phyloP scores from a whole-genome alignment of 371 early-diverging fungal species.

The Apophysomyces elegans region DNA sequence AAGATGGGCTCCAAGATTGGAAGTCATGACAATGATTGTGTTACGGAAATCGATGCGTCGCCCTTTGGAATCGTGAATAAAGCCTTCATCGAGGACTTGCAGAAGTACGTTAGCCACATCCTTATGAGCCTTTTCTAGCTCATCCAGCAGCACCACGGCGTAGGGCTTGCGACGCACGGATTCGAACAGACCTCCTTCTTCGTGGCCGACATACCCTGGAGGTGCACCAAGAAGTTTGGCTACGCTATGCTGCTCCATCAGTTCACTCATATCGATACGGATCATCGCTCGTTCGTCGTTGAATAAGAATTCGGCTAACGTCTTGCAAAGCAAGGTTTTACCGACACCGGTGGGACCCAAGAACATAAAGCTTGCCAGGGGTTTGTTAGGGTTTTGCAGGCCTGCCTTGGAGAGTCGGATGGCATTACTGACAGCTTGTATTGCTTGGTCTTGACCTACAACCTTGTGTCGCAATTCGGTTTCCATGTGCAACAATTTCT shows the following conservation, averaged over 20 bases:
- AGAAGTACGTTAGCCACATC: constrained; percentile 80
- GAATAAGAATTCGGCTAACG: constrained; percentile 87
- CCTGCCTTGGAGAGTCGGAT: constrained; percentile 80
- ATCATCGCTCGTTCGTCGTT: constrained; percentile 85
- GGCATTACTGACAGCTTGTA: constrained; percentile 80
- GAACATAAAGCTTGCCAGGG: constrained; percentile 92
- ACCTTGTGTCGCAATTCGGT: constrained; percentile 69
- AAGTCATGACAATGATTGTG: constrained; percentile 93
- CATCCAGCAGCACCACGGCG: constrained; percentile 88
- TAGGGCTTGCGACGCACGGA: constrained; percentile 90
- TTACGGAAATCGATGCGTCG: constrained; percentile 88
- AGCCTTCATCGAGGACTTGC: constrained; percentile 93
- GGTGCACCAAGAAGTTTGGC: constrained; percentile 91
- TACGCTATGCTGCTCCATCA: constrained; percentile 81
- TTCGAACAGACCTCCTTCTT: constrained; percentile 90
- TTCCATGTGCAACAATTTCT: constrained; percentile 85
- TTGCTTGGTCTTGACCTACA: constrained; percentile 87
- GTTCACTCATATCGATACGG: constrained; percentile 94
- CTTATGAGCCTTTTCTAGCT: constrained; percentile 92
- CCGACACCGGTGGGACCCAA: constrained; percentile 94
- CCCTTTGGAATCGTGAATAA: constrained; percentile 87
- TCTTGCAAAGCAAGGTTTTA: constrained; percentile 84
- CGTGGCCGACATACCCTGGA: constrained; percentile 89
- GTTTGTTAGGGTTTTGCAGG: constrained; percentile 77
- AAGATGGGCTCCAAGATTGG: constrained; percentile 75